Evolutionary conservation across 345 rosid species (phyloP).

Genomic region (Salix purpurea): DNA sequence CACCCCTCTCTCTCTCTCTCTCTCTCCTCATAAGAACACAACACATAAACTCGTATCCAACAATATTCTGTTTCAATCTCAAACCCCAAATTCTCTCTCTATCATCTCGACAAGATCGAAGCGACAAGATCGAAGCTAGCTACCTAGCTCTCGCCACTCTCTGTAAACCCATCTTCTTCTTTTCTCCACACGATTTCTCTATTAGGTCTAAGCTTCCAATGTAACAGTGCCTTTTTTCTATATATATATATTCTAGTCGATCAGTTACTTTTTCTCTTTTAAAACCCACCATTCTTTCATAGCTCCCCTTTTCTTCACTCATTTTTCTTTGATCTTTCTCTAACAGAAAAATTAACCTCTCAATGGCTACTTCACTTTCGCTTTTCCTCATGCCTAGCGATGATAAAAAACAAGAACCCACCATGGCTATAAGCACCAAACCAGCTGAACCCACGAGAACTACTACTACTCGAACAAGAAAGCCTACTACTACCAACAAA

Average conservation of each 20-base stretch:
- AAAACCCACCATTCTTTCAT: background rate
- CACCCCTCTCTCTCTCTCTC: background rate
- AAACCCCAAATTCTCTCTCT: background rate
- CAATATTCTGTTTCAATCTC: constrained; percentile 5
- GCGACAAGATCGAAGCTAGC: background rate
- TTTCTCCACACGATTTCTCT: background rate
- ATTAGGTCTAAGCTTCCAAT: background rate
- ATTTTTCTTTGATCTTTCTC: background rate
- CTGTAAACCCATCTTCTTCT: background rate
- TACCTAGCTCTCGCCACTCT: background rate
- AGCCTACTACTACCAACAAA: constrained; percentile 5
- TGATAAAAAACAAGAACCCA: constrained; percentile 8
- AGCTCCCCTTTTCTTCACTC: too few species aligned
- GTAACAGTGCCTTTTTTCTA: background rate
- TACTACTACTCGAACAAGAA: constrained; percentile 8
- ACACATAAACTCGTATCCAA: background rate
- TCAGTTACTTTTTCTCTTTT: background rate
- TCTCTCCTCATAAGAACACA: background rate
- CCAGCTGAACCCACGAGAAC: background rate
- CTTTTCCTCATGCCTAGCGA: background rate
- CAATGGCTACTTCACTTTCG: constrained; percentile 14
- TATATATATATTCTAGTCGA: too few species aligned
- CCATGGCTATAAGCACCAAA: background rate
- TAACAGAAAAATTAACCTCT: background rate
- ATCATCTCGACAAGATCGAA: background rate